phyloP scores from a whole-genome alignment of 129 eudicot genomes.

The Flaveria ramosissima region DNA sequence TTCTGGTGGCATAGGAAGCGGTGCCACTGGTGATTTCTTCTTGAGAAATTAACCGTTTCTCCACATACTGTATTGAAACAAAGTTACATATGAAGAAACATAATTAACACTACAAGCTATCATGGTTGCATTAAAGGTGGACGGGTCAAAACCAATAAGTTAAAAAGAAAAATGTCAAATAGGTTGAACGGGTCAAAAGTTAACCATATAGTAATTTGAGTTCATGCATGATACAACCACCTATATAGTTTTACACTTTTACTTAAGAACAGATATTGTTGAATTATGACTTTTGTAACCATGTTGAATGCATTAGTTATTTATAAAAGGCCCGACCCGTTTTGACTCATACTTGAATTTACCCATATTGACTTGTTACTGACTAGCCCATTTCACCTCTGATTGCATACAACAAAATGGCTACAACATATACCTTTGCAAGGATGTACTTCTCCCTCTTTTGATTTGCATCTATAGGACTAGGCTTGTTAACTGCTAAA shows the following conservation, averaged over 20 bases:
- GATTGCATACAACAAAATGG: not conserved
- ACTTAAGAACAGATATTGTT: not conserved
- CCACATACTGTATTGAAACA: slow-evolving; percentile 60
- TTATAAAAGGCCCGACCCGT: not conserved
- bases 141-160: not conserved
- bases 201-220: not conserved
- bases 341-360: not conserved
- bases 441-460: slow-evolving; percentile 76
- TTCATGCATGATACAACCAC: not conserved
- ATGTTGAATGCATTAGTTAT: not conserved
- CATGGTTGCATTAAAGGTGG: not conserved
- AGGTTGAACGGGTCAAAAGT: not conserved
- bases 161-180: not conserved
- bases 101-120: not conserved
- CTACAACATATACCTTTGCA: slow-evolving; percentile 63
- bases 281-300: slow-evolving; percentile 1
- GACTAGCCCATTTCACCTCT: not conserved
- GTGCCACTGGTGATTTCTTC: slow-evolving; percentile 36
- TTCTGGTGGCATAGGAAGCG: slow-evolving; percentile 48
- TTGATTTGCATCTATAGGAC: slow-evolving; percentile 54
- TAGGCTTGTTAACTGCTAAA: slow-evolving; percentile 55
- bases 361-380: not conserved
- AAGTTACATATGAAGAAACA: slow-evolving; percentile 24
- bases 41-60: slow-evolving; percentile 57
- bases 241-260: not conserved